Evolutionary conservation across 2,329 filamentous ascomycete genomes (phyloP), one percentile per base, ranked within the genome.

Genomic region (Sarocladium strictum): DNA sequence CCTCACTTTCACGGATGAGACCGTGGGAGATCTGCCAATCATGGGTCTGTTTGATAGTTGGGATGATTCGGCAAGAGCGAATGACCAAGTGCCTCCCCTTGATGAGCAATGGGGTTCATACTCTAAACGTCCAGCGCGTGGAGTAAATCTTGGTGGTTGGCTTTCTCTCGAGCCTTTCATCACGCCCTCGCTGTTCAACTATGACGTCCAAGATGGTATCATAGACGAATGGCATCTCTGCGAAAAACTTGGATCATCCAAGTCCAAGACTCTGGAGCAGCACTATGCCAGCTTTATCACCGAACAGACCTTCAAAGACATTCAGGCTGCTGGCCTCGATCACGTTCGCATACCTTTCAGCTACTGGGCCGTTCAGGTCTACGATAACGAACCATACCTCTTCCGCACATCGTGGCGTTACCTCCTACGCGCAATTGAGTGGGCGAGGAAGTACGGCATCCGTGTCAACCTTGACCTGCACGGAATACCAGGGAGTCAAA

Each of bases 331-430:
- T 1, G 94, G 94, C 0, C 82, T 99, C 45, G 94, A 99, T 66
- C 94, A 99, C 67, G 89, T 99, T n/a, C 87, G 94, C 54, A 97
- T 99, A 54, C 91, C 89, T 0, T 97, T 87, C 68, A 90, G 87
- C 10, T 99, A 99, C 76, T 99, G 94, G 94, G 90, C 92, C 0
- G 85, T 97, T 1, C 83, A 85, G 56, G 87, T 85, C 0, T 97
- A 96, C 68, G 85, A 89, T 26, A 84, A 78, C 41, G 94, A 99
- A 64, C 90, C 92, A 1, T 99, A 96, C 65, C 78, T 99, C 1
- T 83, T 88, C 57, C 85, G 91, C 40, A 89, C 90, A 0, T 87
- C 89, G 2, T 99, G 93, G 93, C 82, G 94, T 12, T 99, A 99
- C 65, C 84, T 99, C 1, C 80, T 99, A 10, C 86, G 94, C 15